These are phyloP conservation scores for Monosporascus sp. DNA, from an alignment of 2,329 filamentous ascomycete genomes.

Conservation along the genomic window DNA sequence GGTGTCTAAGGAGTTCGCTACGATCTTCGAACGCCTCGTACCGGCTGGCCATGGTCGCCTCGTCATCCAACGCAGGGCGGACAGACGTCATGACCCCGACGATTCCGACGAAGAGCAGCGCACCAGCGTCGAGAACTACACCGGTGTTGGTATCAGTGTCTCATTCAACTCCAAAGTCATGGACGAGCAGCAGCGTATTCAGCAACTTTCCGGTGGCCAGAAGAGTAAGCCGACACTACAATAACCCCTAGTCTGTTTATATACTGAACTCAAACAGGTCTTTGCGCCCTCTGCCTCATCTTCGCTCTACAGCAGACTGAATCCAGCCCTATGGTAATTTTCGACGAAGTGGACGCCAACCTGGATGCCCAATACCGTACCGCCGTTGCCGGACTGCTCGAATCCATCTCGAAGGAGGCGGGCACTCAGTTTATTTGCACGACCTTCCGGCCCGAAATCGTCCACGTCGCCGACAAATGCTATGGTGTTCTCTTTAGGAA, in stretches of 20 bases:
- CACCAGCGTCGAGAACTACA: conserved; percentile 85
- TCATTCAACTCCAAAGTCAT: conserved; percentile 96
- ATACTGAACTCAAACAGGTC: conserved; percentile 46
- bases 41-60: conserved; percentile 87
- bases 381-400: conserved; percentile 83
- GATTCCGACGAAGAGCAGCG: conserved; percentile 66
- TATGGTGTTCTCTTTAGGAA: conserved; percentile 93
- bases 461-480: conserved; percentile 92
- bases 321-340: conserved; percentile 96
- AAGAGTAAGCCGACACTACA: conserved; percentile 64
- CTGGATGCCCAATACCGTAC: conserved; percentile 97
- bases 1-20: conserved; percentile 87
- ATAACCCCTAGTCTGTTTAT: conserved; percentile 1
- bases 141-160: conserved; percentile 91
- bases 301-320: conserved; percentile 99
- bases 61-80: conserved; percentile 86
- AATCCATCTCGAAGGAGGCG: conserved; percentile 65
- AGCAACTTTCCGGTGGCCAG: conserved; percentile 93
- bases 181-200: conserved; percentile 95
- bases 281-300: conserved; percentile 94
- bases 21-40: conserved; percentile 91
- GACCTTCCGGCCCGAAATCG: conserved; percentile 95
- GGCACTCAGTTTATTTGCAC: conserved; percentile 92
- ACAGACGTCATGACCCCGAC: conserved; percentile 58
- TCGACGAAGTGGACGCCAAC: conserved; percentile 98